Base-by-base conservation (phyloP, 257 asterid species). In the Thymus mandschuricus region DNA sequence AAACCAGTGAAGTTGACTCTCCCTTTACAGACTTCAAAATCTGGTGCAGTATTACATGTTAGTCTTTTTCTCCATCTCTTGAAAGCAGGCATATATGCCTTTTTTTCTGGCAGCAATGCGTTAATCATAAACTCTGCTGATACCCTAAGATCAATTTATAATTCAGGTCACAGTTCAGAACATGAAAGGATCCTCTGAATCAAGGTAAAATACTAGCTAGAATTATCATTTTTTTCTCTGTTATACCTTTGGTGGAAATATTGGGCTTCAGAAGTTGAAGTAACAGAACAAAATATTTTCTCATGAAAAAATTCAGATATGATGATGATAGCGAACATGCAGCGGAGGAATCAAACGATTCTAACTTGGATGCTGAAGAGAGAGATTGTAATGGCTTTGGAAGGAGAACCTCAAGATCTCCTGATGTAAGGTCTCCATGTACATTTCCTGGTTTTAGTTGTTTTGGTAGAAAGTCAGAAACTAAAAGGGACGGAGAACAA, bases 1-100 rank as follows among this genome's bases (percentile, higher is more conserved):
- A 84, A 86, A 60, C 95, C 91, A 50, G 64, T 84, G 75, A 82
- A 83, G 51, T 55, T 94, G 64, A 87, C 82, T 73, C 82, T 94
- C 59, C 98, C 98, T 71, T 83, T 94, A n/a, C 91, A 86, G 85
- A 82, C 94, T 66, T 75, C 96, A 65, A 80, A 84, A 78, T 87
- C 98, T 6, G 97, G 97, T 27, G 91, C 92, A 56, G 72, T 91
- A 57, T 81, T 94, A 74, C 90, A 94, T 72, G 98, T 94, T 64
- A 82, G 92, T 76, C 66, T 75, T 76, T 76, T 77, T 62, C 72
- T 64, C 40, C 48, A 60, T 60, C 78, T 65, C 75, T 63, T 60
- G 57, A 55, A 61, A 58, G 7, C 27, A 1, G 11, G 35, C 59
- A 66, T 13, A 61, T 63, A 71, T 72, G 34, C 57, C 30, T 13